Evolutionary conservation across 176 grass and related monocot species (phyloP), one percentile per base, ranked within the genome.

Genomic region (Areca catechu): DNA sequence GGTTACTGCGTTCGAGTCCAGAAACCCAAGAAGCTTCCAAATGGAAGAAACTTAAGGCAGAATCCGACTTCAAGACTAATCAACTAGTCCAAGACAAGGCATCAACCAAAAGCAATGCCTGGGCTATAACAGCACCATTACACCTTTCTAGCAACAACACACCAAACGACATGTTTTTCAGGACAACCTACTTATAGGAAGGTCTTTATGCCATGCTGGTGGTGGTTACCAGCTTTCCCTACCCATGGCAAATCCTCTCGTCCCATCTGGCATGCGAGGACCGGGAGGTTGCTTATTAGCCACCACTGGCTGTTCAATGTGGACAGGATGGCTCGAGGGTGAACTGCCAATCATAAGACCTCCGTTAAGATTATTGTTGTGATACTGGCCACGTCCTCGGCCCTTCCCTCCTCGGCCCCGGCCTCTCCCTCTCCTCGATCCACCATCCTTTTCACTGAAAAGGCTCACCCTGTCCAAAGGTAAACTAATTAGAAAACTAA

Each of bases 391-490:
- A 20, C 78, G 68, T 1, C 82, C 86, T 0, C 71, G 71, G 16
- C 82, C 78, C 65, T 69, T 71, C 50, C 71, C 82, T 57, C 77
- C 86, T 4, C 78, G 78, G 12, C 82, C 82, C 24, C 78, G 18
- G 4, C 86, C 86, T 55, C 82, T 82, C 9, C 67, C 81, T 4
- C 74, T 78, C 60, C 52, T 70, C 51, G 54, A 30, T 73, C 71
- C 77, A 23, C 49, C 64, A 71, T 72, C 70, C 15, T 79, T 85
- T 25, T 82, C 86, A 56, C 53, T 21, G 23, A 4, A 76, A 27
- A 67, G 66, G 82, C 37, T 82, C 78, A 9, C 29, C 72, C 87
- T 90, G 15, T 56, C 34, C 34, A 43, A 43, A 66, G 60, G 48
- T n/a, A 18, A 18, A 63, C 20, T 10, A 49, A 73, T 28, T 76